A percentile compares a stretch with the other conserved stretches of the same genome.
Evolutionary conservation across 2,329 filamentous ascomycete species (phyloP).

Genomic region (Colletotrichum costaricense): DNA sequence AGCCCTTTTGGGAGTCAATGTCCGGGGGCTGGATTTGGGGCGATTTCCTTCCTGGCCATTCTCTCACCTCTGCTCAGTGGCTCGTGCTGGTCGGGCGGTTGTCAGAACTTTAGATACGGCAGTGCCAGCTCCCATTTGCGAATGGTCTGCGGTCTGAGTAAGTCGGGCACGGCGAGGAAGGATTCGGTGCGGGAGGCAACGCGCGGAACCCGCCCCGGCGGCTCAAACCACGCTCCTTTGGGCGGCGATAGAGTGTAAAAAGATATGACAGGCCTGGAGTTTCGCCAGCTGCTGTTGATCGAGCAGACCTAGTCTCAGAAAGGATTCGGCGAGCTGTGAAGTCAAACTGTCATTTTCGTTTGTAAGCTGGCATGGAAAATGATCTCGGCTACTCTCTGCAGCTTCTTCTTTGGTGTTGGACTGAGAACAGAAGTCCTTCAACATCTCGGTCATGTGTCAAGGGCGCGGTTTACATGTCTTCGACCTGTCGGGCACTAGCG

Average conservation of each 20-base stretch:
- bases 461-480: not conserved
- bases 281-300: not conserved
- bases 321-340: not conserved
- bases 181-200: not conserved
- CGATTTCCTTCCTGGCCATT: not conserved
- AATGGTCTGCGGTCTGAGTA: not conserved
- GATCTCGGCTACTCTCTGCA: not conserved
- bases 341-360: not conserved
- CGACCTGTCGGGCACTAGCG: not conserved
- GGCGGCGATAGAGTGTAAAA: not conserved
- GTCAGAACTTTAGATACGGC: constrained; percentile 6
- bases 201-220: not conserved
- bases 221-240: not conserved
- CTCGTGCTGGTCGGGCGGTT: not conserved
- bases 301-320: not conserved
- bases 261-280: not conserved
- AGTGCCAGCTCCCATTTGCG: not conserved
- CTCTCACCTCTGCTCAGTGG: no score
- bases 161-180: not conserved
- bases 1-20: constrained; percentile 20
- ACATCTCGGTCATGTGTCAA: not conserved
- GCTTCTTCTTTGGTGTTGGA: constrained; percentile 6
- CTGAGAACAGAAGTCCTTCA: not conserved
- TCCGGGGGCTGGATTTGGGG: constrained; percentile 18
- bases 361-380: not conserved